A percentile compares a stretch with the other conserved stretches of the same genome.
Conservation (phyloP, 129 eudicot species). For the Rutidosis leptorrhynchoides region DNA sequence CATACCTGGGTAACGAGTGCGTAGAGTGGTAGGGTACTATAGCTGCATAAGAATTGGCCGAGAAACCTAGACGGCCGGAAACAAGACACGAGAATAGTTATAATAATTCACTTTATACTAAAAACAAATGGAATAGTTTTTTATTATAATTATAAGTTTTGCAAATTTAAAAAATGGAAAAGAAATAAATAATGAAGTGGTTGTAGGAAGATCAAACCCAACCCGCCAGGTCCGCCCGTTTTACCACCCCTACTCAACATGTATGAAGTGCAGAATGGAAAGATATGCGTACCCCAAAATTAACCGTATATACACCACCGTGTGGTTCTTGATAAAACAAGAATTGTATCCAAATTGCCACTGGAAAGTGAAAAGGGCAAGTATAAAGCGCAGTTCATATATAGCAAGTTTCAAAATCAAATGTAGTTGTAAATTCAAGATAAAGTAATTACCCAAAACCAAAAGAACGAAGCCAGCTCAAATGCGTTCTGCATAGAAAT, state of each 20-base stretch:
- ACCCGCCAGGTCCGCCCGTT: not conserved
- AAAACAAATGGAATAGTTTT: not conserved
- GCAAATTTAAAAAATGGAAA: not conserved
- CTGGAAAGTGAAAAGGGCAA: slow-evolving; percentile 50
- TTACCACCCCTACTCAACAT: not conserved
- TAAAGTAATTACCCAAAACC: slow-evolving; percentile 83
- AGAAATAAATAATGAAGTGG: not conserved
- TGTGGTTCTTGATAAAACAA: slow-evolving; percentile 86
- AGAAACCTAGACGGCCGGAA: slow-evolving; percentile 52
- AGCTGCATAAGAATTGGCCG: slow-evolving; percentile 95
- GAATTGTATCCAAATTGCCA: slow-evolving; percentile 97
- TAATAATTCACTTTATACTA: not conserved
- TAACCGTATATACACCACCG: slow-evolving; percentile 72
- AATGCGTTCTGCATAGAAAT: slow-evolving; percentile 75
- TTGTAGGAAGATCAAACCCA: not conserved
- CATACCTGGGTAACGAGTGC: slow-evolving; percentile 96
- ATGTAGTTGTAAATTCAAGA: slow-evolving; percentile 6
- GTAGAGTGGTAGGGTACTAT: slow-evolving; percentile 95
- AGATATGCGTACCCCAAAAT: slow-evolving; percentile 54
- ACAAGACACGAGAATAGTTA: slow-evolving; percentile 1
- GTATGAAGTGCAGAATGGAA: slow-evolving; percentile 13
- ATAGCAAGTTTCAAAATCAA: slow-evolving; percentile 2
- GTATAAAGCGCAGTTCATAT: not conserved
- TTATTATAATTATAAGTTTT: not conserved
- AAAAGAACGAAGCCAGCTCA: slow-evolving; percentile 96